Conservation (phyloP, 768 basidiomycete species). For the Rhodosporidiobolus sp. region DNA sequence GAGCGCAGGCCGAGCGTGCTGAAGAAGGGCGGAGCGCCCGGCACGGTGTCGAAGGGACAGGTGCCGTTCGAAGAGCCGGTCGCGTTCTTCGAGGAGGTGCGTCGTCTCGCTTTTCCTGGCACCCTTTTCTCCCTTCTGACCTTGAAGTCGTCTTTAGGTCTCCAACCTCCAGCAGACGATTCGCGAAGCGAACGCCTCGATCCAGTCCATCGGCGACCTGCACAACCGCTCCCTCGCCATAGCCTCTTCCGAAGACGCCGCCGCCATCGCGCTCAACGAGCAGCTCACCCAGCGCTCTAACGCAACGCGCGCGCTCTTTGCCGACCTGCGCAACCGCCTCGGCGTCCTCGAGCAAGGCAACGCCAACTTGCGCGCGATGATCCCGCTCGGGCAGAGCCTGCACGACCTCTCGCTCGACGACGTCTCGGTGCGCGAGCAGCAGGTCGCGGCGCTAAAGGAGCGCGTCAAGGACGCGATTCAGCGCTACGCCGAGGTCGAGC, state of each 20-base stretch:
- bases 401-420: constrained; percentile 29
- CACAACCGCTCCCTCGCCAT: constrained; percentile 44
- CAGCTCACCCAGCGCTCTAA: constrained; percentile 33
- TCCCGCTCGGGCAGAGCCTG: constrained; percentile 38
- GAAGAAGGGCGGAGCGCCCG: not conserved
- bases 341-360: constrained; percentile 49
- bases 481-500: constrained; percentile 51
- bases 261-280: constrained; percentile 23
- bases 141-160: constrained; percentile 1
- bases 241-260: constrained; percentile 41
- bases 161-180: constrained; percentile 16
- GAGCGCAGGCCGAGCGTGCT: not conserved
- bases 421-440: constrained; percentile 27
- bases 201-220: constrained; percentile 39
- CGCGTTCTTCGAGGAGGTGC: constrained; percentile 30
- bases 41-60: constrained; percentile 8
- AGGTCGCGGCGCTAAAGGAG: constrained; percentile 49
- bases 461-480: constrained; percentile 51
- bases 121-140: no score
- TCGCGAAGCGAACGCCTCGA: constrained; percentile 17
- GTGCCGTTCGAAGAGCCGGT: constrained; percentile 30
- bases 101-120: not conserved
- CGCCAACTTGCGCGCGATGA: constrained; percentile 47
- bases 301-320: constrained; percentile 43
- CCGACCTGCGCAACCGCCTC: constrained; percentile 47